Percentiles rank a stretch among this genome's conserved stretches.
Evolutionary conservation across 345 rosid species (phyloP).

Genomic region (Chamaenerion angustifolium): DNA sequence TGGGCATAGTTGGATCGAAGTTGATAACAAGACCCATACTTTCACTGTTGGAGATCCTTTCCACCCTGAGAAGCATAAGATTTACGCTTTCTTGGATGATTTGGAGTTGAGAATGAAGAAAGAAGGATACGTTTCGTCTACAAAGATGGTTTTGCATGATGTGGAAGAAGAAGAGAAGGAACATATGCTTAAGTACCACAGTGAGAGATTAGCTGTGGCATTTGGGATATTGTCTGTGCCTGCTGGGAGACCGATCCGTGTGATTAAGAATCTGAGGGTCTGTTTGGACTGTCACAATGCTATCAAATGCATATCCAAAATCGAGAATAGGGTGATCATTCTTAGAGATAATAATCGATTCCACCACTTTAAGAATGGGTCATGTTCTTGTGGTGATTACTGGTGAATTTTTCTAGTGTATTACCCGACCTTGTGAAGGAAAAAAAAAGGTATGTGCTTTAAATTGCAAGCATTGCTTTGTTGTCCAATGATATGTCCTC

Average conservation of each 20-base stretch:
- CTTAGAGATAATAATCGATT: conserved; percentile 23
- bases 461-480: no score
- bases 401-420: conserved; percentile 8
- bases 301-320: conserved; percentile 16
- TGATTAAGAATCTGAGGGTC: conserved; percentile 24
- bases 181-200: conserved; percentile 22
- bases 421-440: not conserved
- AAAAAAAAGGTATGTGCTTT: not conserved
- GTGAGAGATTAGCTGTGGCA: conserved; percentile 26
- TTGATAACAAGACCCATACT: conserved; percentile 19
- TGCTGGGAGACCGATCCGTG: conserved; percentile 20
- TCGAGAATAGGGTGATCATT: conserved; percentile 17
- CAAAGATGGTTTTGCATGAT: conserved; percentile 17
- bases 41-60: conserved; percentile 21
- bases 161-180: conserved; percentile 20
- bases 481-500: no score
- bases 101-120: conserved; percentile 15
- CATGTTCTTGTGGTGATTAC: conserved; percentile 27
- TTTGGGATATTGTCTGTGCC: conserved; percentile 22
- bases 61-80: conserved; percentile 18
- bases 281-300: conserved; percentile 25
- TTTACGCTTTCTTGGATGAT: conserved; percentile 17
- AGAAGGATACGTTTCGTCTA: conserved; percentile 19
- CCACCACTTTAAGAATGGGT: conserved; percentile 21
- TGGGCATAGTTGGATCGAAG: conserved; percentile 24